Percentiles rank a stretch among this genome's conserved stretches.
These are phyloP conservation scores for Blastocladiella emersonii DNA, from an alignment of 371 early-diverging fungal genomes.

Conservation along the genomic window DNA sequence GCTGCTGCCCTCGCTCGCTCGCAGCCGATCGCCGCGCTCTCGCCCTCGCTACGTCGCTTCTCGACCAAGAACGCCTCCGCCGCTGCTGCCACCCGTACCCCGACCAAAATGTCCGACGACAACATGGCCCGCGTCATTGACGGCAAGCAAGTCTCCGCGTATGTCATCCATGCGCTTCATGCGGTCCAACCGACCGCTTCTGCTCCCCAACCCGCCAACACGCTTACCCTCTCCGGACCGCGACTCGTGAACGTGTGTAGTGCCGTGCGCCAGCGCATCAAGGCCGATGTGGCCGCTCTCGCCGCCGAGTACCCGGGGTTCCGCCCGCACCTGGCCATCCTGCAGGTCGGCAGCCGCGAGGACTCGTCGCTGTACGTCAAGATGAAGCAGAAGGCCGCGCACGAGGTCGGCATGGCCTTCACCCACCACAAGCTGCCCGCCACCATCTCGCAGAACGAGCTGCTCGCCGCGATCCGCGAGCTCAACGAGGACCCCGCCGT, in stretches of 20 bases:
- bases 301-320: constrained; percentile 43
- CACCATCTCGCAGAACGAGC: constrained; percentile 24
- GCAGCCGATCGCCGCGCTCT: neutral
- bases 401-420: constrained; percentile 46
- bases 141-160: neutral
- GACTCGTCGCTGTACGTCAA: constrained; percentile 84
- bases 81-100: neutral
- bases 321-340: constrained; percentile 64
- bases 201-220: too few species aligned
- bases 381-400: constrained; percentile 78
- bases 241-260: constrained; percentile 19
- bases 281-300: constrained; percentile 44
- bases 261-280: constrained; percentile 41
- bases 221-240: neutral
- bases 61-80: neutral
- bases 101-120: neutral
- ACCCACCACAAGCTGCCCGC: constrained; percentile 35
- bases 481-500: constrained; percentile 62
- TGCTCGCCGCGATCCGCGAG: constrained; percentile 37
- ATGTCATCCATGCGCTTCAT: too few species aligned
- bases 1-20: neutral
- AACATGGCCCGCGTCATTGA: neutral
- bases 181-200: neutral
- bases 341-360: constrained; percentile 81
- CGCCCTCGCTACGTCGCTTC: neutral